phyloP scores from a whole-genome alignment of 805 yeast species.

The Osmozyma mogii region DNA sequence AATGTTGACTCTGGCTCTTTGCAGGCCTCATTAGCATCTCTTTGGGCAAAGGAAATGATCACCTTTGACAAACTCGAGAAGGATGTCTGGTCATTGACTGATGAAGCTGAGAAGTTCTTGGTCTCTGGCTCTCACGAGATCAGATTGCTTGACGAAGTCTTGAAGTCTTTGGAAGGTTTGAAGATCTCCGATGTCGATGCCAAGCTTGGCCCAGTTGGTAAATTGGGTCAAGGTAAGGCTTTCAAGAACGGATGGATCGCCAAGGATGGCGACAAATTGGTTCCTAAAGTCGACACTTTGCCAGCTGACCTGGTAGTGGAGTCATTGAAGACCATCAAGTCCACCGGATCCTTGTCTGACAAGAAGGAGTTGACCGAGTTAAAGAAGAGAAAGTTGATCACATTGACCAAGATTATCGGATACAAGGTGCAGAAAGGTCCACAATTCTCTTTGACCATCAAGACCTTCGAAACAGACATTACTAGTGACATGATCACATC shows the following conservation, averaged over 20 bases:
- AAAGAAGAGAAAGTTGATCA: conserved; percentile 86
- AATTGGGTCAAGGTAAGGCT: conserved; percentile 94
- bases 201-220: conserved; percentile 75
- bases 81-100: conserved; percentile 67
- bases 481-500: conserved; percentile 85
- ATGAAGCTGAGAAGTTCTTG: conserved; percentile 76
- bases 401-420: conserved; percentile 63
- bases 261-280: conserved; percentile 76
- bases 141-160: conserved; percentile 67
- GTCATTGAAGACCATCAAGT: conserved; percentile 49
- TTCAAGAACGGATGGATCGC: conserved; percentile 95
- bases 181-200: conserved; percentile 68
- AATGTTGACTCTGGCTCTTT: conserved; percentile 53
- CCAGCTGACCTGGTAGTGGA: conserved; percentile 64
- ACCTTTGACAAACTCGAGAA: conserved; percentile 63
- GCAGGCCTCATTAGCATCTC: conserved; percentile 79
- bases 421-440: conserved; percentile 73
- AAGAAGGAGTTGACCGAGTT: conserved; percentile 71
- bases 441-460: conserved; percentile 75
- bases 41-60: conserved; percentile 79
- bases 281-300: conserved; percentile 46
- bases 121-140: conserved; percentile 84
- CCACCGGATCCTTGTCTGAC: conserved; percentile 49
- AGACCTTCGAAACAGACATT: conserved; percentile 82
- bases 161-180: conserved; percentile 68